Conservation (phyloP, 345 rosid genomes). For the Ricinus communis region DNA sequence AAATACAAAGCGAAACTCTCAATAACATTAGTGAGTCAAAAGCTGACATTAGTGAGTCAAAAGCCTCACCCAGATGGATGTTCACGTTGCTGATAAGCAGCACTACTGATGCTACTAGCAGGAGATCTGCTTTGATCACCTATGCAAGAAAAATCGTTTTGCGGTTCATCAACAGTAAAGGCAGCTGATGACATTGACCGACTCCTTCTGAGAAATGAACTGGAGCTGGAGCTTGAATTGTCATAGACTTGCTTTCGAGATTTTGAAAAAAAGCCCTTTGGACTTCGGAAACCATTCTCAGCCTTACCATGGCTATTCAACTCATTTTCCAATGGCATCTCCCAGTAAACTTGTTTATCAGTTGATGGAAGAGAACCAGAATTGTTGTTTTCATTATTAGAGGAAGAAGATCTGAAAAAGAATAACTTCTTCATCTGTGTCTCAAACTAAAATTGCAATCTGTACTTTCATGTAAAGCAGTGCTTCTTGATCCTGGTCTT, state of each 20-base stretch:
- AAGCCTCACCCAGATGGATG: slow-evolving; percentile 54
- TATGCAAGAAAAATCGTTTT: slow-evolving; percentile 31
- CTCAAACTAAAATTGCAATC: slow-evolving; percentile 16
- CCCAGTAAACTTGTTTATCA: slow-evolving; percentile 48
- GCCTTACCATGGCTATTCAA: slow-evolving; percentile 38
- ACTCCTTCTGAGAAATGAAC: slow-evolving; percentile 70
- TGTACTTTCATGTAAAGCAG: slow-evolving; percentile 24
- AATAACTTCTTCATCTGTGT: slow-evolving; percentile 81
- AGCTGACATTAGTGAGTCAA: slow-evolving; percentile 10
- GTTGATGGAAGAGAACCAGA: slow-evolving; percentile 36
- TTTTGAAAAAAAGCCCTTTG: slow-evolving; percentile 42
- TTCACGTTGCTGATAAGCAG: slow-evolving; percentile 33
- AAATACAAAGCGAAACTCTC: slow-evolving; percentile 6
- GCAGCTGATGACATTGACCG: slow-evolving; percentile 75
- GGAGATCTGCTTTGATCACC: slow-evolving; percentile 49
- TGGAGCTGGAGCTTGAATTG: slow-evolving; percentile 33
- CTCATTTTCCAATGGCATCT: slow-evolving; percentile 38
- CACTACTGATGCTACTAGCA: slow-evolving; percentile 24
- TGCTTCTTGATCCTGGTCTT: slow-evolving; percentile 10
- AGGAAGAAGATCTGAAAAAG: slow-evolving; percentile 63
- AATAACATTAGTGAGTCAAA: slow-evolving; percentile 12
- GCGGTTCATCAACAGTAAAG: slow-evolving; percentile 45
- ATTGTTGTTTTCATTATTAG: slow-evolving; percentile 41
- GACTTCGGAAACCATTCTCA: slow-evolving; percentile 36
- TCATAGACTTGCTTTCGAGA: slow-evolving; percentile 52